Evolutionary conservation across 164 flowering plant species (phyloP).

Genomic region (Tetracentron sinense): DNA sequence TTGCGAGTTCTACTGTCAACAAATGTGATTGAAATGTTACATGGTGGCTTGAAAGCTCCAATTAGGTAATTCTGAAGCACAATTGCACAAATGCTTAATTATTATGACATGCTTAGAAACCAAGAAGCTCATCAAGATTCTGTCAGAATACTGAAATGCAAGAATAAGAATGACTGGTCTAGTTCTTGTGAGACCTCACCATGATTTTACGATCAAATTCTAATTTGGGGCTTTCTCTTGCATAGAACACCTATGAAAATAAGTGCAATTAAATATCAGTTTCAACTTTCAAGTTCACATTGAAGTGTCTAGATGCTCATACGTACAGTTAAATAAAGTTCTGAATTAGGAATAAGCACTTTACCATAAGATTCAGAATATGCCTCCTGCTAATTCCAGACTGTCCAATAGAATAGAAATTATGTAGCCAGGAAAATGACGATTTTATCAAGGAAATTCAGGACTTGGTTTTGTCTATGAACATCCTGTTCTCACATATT

Average conservation of each 20-base stretch:
- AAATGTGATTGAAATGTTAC: conserved; percentile 52
- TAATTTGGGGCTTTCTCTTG: not conserved
- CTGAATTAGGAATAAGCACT: no score
- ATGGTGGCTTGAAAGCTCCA: conserved; percentile 76
- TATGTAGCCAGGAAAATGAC: no score
- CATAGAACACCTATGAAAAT: not conserved
- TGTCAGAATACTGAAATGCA: not conserved
- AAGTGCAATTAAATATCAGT: not conserved
- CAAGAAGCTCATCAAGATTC: not conserved
- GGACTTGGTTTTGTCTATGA: no score
- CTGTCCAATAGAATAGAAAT: no score
- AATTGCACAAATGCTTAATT: not conserved
- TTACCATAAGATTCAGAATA: no score
- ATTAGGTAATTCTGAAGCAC: conserved; percentile 59
- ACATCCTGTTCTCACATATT: no score
- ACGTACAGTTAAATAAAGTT: no score
- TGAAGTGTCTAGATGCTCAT: not conserved
- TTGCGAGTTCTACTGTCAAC: conserved; percentile 62
- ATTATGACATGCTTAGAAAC: conserved; percentile 1
- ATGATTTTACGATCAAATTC: not conserved
- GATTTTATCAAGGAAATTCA: no score
- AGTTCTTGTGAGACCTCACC: not conserved
- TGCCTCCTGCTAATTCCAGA: no score
- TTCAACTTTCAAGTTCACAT: not conserved
- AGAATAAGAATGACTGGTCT: not conserved